A percentile compares a stretch with the other conserved stretches of the same genome.
Conservation (phyloP, 1,284 basidiomycete species). For the Stereum hirsutum region DNA sequence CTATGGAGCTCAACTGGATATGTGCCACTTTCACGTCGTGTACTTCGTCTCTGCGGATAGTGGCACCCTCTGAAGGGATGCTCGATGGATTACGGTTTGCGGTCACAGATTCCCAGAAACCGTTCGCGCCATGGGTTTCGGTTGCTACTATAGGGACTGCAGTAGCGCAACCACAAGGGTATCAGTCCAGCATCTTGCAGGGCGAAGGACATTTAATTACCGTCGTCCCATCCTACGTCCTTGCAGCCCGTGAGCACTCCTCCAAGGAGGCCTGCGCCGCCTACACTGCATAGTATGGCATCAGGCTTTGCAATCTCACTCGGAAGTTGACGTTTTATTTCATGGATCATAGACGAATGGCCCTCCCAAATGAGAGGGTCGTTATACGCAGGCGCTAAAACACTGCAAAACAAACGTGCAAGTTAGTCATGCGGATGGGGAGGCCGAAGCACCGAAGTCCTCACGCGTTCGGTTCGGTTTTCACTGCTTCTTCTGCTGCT, state of each 20-base stretch:
- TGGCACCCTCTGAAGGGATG: too few relatives aligned
- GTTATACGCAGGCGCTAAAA: slow-evolving; percentile 64
- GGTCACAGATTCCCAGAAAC: slow-evolving; percentile 63
- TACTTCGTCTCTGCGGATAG: slow-evolving; percentile 26
- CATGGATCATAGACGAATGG: slow-evolving; percentile 59
- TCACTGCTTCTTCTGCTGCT: slow-evolving; percentile 35
- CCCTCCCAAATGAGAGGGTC: slow-evolving; percentile 62
- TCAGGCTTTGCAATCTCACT: slow-evolving; percentile 39
- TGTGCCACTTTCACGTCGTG: slow-evolving; percentile 44
- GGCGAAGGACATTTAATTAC: slow-evolving; percentile 30
- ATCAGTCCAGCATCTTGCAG: too few relatives aligned
- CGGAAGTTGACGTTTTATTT: slow-evolving; percentile 46
- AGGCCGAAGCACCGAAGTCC: slow-evolving; percentile 17
- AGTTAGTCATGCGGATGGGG: too few relatives aligned
- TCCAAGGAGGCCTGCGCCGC: slow-evolving; percentile 62
- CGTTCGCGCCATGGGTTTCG: slow-evolving; percentile 64
- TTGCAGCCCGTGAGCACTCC: slow-evolving; percentile 60
- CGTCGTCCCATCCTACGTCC: slow-evolving; percentile 52
- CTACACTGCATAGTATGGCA: slow-evolving; percentile 69
- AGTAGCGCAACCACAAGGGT: too few relatives aligned
- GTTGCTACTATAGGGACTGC: slow-evolving; percentile 57
- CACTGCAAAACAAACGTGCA: too few relatives aligned
- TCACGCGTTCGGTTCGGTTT: slow-evolving; percentile 41
- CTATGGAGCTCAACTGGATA: slow-evolving; percentile 51
- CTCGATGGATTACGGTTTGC: slow-evolving; percentile 41